phyloP scores from a whole-genome alignment of 1,139 yeast species.

The Saccharomyces hybrid region DNA sequence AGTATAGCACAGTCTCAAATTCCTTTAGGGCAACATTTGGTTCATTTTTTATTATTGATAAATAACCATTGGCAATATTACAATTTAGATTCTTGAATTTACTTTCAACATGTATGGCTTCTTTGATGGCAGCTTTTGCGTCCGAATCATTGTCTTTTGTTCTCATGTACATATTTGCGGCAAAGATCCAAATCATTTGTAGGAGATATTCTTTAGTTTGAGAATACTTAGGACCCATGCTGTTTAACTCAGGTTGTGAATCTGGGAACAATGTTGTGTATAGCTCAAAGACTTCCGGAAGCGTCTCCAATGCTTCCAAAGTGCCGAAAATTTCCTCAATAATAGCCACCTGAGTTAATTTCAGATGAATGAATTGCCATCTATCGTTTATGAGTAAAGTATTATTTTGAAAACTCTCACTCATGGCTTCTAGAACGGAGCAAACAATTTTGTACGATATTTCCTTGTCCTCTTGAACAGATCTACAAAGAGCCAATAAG shows the following conservation, averaged over 20 bases:
- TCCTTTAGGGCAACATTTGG: conserved; percentile 48
- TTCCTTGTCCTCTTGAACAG: conserved; percentile 45
- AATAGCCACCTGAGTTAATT: conserved; percentile 68
- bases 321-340: conserved; percentile 58
- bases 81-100: conserved; percentile 37
- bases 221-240: conserved; percentile 13
- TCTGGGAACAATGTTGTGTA: conserved; percentile 49
- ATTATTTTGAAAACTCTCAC: conserved; percentile 15
- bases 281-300: conserved; percentile 60
- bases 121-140: conserved; percentile 65
- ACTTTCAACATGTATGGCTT: conserved; percentile 46
- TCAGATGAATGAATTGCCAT: conserved; percentile 58
- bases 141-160: conserved; percentile 46
- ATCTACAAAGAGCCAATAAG: conserved; percentile 43
- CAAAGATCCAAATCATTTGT: conserved; percentile 70
- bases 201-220: conserved; percentile 31
- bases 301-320: conserved; percentile 52
- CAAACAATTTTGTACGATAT: conserved; percentile 40
- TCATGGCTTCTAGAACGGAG: conserved; percentile 35
- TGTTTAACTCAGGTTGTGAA: conserved; percentile 22
- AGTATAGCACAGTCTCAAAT: conserved; percentile 60
- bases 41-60: conserved; percentile 34
- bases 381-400: conserved; percentile 37
- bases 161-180: conserved; percentile 57
- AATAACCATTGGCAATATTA: conserved; percentile 48